phyloP scores from a whole-genome alignment of 179 eudicot species.

The Silene vulgaris region DNA sequence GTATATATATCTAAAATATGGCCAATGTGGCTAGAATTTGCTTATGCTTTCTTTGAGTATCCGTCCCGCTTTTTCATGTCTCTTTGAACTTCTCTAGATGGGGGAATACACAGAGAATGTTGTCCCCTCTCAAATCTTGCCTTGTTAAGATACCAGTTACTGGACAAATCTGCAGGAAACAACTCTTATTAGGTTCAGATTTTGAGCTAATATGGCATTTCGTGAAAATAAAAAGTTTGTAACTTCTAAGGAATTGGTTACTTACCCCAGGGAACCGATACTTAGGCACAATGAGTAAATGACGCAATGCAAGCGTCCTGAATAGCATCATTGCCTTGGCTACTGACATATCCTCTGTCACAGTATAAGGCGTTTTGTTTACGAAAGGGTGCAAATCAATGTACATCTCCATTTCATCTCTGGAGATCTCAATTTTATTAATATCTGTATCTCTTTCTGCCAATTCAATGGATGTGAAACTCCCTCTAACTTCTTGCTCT shows the following conservation, averaged over 20 bases:
- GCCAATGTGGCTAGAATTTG: background rate
- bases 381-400: conserved; percentile 75
- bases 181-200: conserved; percentile 26
- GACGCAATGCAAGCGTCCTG: conserved; percentile 81
- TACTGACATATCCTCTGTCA: conserved; percentile 74
- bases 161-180: conserved; percentile 56
- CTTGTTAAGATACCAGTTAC: conserved; percentile 82
- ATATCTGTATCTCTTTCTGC: conserved; percentile 56
- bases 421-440: conserved; percentile 53
- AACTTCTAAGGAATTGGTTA: conserved; percentile 4
- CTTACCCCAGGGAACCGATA: conserved; percentile 76
- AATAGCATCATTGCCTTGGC: conserved; percentile 92
- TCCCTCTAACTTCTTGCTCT: conserved; percentile 72
- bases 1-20: background rate
- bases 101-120: conserved; percentile 72
- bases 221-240: background rate
- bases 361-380: conserved; percentile 79
- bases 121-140: conserved; percentile 89
- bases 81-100: conserved; percentile 46
- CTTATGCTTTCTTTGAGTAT: background rate
- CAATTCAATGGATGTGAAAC: conserved; percentile 59
- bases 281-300: conserved; percentile 75
- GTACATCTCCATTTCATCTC: conserved; percentile 72
- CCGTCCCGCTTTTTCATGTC: conserved; percentile 48
- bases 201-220: background rate